Base-by-base conservation (phyloP, 306 rosid species). In the Hylodesmum podocarpum region DNA sequence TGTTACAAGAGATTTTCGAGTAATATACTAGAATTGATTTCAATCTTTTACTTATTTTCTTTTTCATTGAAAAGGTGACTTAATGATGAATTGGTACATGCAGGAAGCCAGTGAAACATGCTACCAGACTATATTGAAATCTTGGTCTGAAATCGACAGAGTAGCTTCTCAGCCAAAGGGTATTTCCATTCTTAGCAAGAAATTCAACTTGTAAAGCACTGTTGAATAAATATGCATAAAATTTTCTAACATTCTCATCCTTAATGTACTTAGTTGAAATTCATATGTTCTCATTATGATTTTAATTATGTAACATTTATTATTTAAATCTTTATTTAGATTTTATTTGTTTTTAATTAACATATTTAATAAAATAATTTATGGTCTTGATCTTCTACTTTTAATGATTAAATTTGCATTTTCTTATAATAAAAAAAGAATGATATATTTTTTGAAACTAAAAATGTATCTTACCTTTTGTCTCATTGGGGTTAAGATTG, bases 81-180 rank as follows among this genome's bases (percentile, higher is more conserved):
- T 59, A 4, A 12, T 61, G 39, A 37, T 5, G 18, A 66, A 50
- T 8, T 63, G 21, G 7, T 8, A 27, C 4, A 33, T 76, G 83
- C 81, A 92, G 97, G 93, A 85, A 81, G 81, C 61, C 1, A 90
- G 96, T 62, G 84, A 88, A 72, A 88, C 79, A 82, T 92, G 97
- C 83, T 86, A 87, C 8, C 41, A 85, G 72, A 87, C 87, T 19
- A 89, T 93, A 33, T 18, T 3, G 5, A 77, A 84, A 1, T 91
- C 96, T 0, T 89, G 96, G 97, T 79, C 91, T 2, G 86, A 81
- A 80, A 92, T 92, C 4, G 87, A 92, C 58, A 73, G 31, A 36
- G 69, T 85, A 55, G 87, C 92, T 50, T 81, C 87, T 13, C 54
- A 39, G 67, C 80, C 74, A 24, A 34, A 57, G 7, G 96, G 96